Percentiles rank a stretch among this genome's conserved stretches.
These are phyloP conservation scores for Naganishia albida DNA, from an alignment of 1,284 basidiomycete genomes.

Conservation along the genomic window DNA sequence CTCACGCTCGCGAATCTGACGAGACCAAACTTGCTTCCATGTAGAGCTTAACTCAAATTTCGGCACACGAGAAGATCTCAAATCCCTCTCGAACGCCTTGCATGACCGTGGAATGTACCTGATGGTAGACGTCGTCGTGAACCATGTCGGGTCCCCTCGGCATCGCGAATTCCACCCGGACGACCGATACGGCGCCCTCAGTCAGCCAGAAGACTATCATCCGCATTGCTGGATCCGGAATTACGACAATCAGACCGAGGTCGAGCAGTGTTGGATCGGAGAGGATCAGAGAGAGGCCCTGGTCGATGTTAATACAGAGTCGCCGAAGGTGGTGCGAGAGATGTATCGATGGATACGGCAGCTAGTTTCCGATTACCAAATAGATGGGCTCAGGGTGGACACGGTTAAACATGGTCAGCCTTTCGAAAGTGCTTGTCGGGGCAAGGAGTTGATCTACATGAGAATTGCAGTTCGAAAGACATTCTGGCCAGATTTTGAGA, in stretches of 20 bases:
- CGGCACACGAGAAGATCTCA: conserved; percentile 54
- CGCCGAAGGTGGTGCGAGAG: conserved; percentile 49
- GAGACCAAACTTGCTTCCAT: too few relatives aligned
- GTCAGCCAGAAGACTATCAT: conserved; percentile 50
- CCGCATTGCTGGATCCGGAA: conserved; percentile 52
- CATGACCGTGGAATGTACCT: conserved; percentile 58
- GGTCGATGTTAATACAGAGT: conserved; percentile 57
- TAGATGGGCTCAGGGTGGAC: conserved; percentile 56
- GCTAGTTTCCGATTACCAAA: conserved; percentile 52
- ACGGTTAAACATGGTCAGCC: conserved; percentile 54
- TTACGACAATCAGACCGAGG: conserved; percentile 53
- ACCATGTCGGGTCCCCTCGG: conserved; percentile 30
- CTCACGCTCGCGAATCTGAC: background rate
- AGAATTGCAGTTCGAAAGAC: conserved; percentile 48
- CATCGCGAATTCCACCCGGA: conserved; percentile 13
- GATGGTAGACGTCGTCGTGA: conserved; percentile 56
- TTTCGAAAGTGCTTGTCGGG: background rate
- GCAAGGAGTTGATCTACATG: background rate
- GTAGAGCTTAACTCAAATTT: conserved; percentile 52
- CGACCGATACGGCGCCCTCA: conserved; percentile 46
- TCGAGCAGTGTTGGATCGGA: conserved; percentile 54
- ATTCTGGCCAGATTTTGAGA: conserved; percentile 57
- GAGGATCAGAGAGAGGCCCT: conserved; percentile 39
- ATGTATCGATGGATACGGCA: conserved; percentile 53
- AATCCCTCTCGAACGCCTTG: conserved; percentile 53